These are phyloP conservation scores for Sclerotinia subarctica DNA, from an alignment of 2,329 filamentous ascomycete species.

Conservation along the genomic window DNA sequence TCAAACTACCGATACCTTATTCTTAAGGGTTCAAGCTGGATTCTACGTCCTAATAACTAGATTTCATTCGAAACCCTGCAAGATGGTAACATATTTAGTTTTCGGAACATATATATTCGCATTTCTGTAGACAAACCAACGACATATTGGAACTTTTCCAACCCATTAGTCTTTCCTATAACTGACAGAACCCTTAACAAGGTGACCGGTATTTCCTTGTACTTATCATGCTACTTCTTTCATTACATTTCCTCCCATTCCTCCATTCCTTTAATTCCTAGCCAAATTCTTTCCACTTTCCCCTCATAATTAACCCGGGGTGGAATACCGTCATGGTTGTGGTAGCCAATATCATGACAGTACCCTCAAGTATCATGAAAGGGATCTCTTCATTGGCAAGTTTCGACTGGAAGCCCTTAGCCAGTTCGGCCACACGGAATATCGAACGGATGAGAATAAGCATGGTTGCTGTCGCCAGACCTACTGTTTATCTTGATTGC, in stretches of 20 bases:
- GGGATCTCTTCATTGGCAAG: constrained; percentile 47
- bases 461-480: constrained; percentile 47
- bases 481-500: constrained; percentile 32
- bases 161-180: background rate
- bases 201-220: no score
- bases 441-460: constrained; percentile 52
- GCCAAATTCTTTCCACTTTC: background rate
- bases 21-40: background rate
- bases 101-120: background rate
- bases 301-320: constrained; percentile 28
- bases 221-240: background rate
- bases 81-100: background rate
- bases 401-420: constrained; percentile 49
- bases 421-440: constrained; percentile 57
- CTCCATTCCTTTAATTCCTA: background rate
- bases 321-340: constrained; percentile 37
- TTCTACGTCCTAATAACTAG: background rate
- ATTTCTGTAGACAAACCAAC: background rate
- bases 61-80: background rate
- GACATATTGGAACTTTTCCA: background rate
- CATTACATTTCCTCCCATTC: background rate
- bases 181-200: no score
- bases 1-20: background rate
- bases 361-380: constrained; percentile 47
- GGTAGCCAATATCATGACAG: constrained; percentile 38